Percentiles rank a stretch among this genome's conserved stretches.
These are phyloP conservation scores for Sorghum bicolor DNA, from an alignment of 176 grass and related monocot genomes.

Conservation along the genomic window DNA sequence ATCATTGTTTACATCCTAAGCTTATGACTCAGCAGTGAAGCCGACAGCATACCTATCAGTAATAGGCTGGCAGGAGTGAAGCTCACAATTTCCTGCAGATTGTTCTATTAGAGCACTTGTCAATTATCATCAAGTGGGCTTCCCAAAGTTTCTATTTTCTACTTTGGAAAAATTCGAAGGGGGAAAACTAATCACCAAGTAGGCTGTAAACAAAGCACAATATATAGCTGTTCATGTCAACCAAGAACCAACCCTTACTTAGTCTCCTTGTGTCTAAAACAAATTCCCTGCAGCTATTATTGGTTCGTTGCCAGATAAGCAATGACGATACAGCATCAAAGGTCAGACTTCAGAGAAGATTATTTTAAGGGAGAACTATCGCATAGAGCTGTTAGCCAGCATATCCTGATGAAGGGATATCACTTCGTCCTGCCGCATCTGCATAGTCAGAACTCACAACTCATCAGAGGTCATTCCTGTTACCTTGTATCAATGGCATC, in stretches of 20 bases:
- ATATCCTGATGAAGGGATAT: background rate
- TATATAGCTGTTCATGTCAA: background rate
- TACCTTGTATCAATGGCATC: conserved; percentile 17
- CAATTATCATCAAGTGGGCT: background rate
- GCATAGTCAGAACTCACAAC: background rate
- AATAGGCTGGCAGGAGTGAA: too few species aligned
- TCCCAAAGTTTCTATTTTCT: background rate
- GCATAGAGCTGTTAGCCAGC: background rate
- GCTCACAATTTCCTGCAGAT: background rate
- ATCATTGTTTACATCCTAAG: too few species aligned
- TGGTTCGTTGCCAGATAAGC: background rate
- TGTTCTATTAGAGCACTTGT: background rate
- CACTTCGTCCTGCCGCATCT: background rate
- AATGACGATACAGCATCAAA: background rate
- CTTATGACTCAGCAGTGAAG: too few species aligned
- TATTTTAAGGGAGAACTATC: background rate
- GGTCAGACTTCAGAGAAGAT: conserved; percentile 3
- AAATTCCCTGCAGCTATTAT: background rate
- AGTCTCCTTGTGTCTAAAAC: background rate
- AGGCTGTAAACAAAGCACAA: background rate
- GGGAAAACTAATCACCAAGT: background rate
- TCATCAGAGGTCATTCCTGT: background rate
- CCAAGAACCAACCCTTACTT: background rate
- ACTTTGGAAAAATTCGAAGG: background rate
- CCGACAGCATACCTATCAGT: too few species aligned